Evolutionary conservation across 768 basidiomycete genomes (phyloP), one percentile per base, ranked within the genome.

Genomic region (Lentinula detonsa): DNA sequence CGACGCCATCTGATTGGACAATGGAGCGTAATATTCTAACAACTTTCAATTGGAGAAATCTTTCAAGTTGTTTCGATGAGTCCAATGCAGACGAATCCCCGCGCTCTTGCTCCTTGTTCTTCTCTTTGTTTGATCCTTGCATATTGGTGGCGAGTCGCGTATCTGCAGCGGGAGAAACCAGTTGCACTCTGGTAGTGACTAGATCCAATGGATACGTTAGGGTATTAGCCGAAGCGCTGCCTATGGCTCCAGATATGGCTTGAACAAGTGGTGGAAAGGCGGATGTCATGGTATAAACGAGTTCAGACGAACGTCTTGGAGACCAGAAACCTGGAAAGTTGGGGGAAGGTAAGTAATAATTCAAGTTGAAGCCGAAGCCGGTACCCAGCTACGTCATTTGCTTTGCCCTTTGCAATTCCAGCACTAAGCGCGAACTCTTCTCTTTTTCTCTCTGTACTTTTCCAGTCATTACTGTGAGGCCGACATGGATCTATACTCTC

Each of bases 161-260:
- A 11, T 21, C 40, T 43, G 40, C 13, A 35, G 66, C 13, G 23
- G 71, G 71, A 10, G 72, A 64, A 39, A 75, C 69, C 21, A 78
- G 71, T 66, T 83, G 81, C 7, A 84, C 69, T 33, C 80, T 74
- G 1, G 84, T 84, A 0, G 79, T 78, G 9, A 83, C 76, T n/a
- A 85, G 75, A 66, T 85, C 84, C 5, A 87, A 75, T 1, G 85
- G 85, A 62, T 85, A 87, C 0, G 79, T 76, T 34, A 83, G 63
- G 0, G 77, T 69, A 64, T 84, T 84, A 0, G 84, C 82, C 6
- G 80, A 71, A 1, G 81, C 81, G 62, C 81, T 82, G 11, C 83
- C 85, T 45, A 85, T 71, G 1, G 81, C 78, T 2, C 85, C 85
- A 5, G 84, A 81, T 60, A 79, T 73, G 0, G 85, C 85, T 64